Conservation (phyloP, 495 filamentous ascomycete species). For the Schizothecium vesticola region DNA sequence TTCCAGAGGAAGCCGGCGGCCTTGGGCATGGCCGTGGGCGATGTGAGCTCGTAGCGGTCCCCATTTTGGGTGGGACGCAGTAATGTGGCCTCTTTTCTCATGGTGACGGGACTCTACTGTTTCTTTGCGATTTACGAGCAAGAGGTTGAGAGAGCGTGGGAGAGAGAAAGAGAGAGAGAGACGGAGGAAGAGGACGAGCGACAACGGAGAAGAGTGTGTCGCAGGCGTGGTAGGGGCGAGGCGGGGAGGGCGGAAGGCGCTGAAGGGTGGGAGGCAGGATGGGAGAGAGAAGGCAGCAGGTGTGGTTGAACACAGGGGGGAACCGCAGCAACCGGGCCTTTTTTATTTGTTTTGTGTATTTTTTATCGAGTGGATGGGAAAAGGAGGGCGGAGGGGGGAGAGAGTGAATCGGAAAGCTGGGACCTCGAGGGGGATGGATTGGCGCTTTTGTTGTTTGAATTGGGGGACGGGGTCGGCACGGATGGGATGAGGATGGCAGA, state of each 20-base stretch:
- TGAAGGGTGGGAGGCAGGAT: not conserved
- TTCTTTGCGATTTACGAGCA: not conserved
- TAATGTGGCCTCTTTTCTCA: slow-evolving; percentile 28
- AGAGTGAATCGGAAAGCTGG: not conserved
- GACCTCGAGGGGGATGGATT: slow-evolving; percentile 8
- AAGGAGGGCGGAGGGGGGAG: not conserved
- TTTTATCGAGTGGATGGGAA: not conserved
- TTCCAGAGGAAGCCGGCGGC: slow-evolving; percentile 55
- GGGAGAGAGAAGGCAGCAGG: not conserved
- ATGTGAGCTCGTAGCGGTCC: slow-evolving; percentile 50
- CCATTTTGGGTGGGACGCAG: slow-evolving; percentile 46
- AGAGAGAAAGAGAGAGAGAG: not conserved
- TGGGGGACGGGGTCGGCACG: not conserved
- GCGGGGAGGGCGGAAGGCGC: not conserved
- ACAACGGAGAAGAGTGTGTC: not conserved
- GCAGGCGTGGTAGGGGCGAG: not conserved
- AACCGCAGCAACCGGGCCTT: slow-evolving; percentile 5
- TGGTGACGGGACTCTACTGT: slow-evolving; percentile 9
- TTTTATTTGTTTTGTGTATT: slow-evolving; percentile 9
- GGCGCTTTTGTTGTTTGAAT: slow-evolving; percentile 10
- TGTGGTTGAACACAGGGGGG: not conserved
- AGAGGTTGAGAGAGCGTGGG: slow-evolving; percentile 1
- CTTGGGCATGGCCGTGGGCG: slow-evolving; percentile 52
- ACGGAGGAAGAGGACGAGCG: not conserved
- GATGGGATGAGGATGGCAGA: not conserved